Base-by-base conservation (phyloP, 2,329 filamentous ascomycete genomes). In the Teratosphaeriaceae sp. region DNA sequence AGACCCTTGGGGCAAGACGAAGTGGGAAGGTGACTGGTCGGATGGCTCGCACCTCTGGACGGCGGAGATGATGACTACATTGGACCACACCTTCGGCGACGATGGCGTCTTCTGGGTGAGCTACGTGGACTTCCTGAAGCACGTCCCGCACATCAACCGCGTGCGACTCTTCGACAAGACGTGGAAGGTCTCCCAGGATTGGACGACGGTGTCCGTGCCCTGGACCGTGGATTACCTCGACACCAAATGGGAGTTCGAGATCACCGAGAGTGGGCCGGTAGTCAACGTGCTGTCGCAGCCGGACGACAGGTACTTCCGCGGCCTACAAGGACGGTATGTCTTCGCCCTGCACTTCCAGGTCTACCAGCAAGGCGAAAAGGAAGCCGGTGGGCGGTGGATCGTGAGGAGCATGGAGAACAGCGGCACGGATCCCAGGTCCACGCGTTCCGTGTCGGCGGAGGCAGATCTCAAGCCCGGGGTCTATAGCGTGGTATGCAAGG, bases 1-100 rank as follows among this genome's bases (percentile, higher is more conserved):
- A 53, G 89, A 89, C 52, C 85, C 85, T 0, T 89, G 85, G 85
- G 85, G 85, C 1, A 78, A 79, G 48, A 79, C 78, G 30, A 84
- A 87, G 63, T 89, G 85, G 85, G 82, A 76, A 18, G 85, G 85
- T 1, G 70, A 82, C 1, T 89, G 85, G 84, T 35, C 41, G 8
- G 85, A 89, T 56, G 85, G 85, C 0, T 86, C 82, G 6, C 83
- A 85, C 53, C 81, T 89, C 64, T 90, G 85, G 86, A 88, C 83
- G 1, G 72, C 82, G 0, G 79, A 88, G 52, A 86, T 82, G 76
- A 78, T 89, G 61, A 64, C 79, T 47, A 79, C 81, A 53, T 72
- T 90, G 1, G 23, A 22, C 72, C 75, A 35, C 84, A 89, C 59
- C 79, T 43, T 43, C 23, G 33, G 40, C 5, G 18, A 51, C 29